Conservation (phyloP, 768 basidiomycete species). For the Russula brevipes region DNA sequence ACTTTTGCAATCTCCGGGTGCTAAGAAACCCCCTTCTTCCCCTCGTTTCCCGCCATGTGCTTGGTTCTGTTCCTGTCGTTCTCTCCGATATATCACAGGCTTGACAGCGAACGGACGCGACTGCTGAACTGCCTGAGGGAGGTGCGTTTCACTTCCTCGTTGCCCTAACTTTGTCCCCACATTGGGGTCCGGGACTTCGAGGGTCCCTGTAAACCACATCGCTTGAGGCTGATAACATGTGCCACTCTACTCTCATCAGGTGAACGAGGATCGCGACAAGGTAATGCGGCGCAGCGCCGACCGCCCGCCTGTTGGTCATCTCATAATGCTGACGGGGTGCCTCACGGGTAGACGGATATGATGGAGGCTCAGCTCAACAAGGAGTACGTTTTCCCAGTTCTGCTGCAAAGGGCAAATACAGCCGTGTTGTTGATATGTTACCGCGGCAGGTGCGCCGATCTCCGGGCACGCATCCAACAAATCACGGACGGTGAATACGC, state of each 20-base stretch:
- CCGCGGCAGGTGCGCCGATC: constrained; percentile 51
- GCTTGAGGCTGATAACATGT: constrained; percentile 4
- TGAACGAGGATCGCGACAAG: constrained; percentile 82
- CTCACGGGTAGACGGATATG: constrained; percentile 51
- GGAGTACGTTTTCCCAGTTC: constrained; percentile 45
- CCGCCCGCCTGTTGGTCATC: background rate
- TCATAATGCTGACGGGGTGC: background rate
- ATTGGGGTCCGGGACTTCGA: background rate
- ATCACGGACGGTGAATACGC: constrained; percentile 76
- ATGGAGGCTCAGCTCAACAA: constrained; percentile 60
- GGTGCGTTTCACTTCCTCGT: constrained; percentile 38
- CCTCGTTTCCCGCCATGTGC: background rate
- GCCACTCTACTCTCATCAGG: constrained; percentile 36
- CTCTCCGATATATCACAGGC: constrained; percentile 36
- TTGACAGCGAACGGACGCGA: constrained; percentile 71
- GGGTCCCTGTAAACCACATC: background rate
- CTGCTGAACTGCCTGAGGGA: constrained; percentile 64
- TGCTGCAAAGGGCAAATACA: background rate
- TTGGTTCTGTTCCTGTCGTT: constrained; percentile 2
- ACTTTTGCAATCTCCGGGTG: background rate
- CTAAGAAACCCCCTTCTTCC: background rate
- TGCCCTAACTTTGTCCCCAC: constrained; percentile 11
- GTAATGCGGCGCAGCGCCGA: constrained; percentile 27
- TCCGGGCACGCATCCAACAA: constrained; percentile 57
- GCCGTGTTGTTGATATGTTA: constrained; percentile 12